Percentiles rank a stretch among this genome's conserved stretches.
Evolutionary conservation across 2,329 filamentous ascomycete genomes (phyloP).

Genomic region (Alternaria metachromatica): DNA sequence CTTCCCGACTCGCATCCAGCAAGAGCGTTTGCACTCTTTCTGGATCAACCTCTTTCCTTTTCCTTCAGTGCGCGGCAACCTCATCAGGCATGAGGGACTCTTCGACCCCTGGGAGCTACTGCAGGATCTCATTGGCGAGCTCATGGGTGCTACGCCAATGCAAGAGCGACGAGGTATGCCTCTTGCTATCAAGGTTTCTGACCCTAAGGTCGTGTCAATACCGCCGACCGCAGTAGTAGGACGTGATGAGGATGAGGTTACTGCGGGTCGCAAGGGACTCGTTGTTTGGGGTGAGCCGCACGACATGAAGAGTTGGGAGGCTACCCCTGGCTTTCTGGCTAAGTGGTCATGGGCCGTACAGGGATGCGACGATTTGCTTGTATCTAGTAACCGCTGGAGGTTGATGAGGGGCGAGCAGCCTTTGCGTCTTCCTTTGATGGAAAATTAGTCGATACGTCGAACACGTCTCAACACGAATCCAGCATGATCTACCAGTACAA

Average conservation of each 20-base stretch:
- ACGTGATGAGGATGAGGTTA: conserved; percentile 3
- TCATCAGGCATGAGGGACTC: conserved; percentile 44
- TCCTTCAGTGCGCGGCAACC: conserved; percentile 59
- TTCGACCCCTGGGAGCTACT: conserved; percentile 9
- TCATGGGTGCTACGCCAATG: neutral
- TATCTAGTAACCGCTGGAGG: conserved; percentile 8
- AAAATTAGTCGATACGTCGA: neutral
- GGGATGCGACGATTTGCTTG: conserved; percentile 13
- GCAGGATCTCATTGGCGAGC: conserved; percentile 9
- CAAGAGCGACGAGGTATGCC: neutral
- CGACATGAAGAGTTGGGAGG: conserved; percentile 13
- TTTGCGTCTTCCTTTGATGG: neutral
- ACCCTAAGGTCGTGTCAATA: neutral
- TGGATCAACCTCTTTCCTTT: conserved; percentile 64
- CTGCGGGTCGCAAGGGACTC: conserved; percentile 3
- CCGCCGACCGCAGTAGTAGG: neutral
- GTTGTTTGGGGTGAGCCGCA: conserved; percentile 19
- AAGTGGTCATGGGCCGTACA: conserved; percentile 12
- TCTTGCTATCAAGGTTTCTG: neutral
- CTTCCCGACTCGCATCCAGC: conserved; percentile 59
- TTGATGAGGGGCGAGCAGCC: neutral
- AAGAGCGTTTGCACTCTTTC: conserved; percentile 60
- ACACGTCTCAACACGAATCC: too few species aligned
- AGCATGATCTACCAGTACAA: neutral
- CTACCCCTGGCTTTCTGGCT: conserved; percentile 8